Base-by-base conservation (phyloP, 345 rosid species). In the Alliaria petiolata region DNA sequence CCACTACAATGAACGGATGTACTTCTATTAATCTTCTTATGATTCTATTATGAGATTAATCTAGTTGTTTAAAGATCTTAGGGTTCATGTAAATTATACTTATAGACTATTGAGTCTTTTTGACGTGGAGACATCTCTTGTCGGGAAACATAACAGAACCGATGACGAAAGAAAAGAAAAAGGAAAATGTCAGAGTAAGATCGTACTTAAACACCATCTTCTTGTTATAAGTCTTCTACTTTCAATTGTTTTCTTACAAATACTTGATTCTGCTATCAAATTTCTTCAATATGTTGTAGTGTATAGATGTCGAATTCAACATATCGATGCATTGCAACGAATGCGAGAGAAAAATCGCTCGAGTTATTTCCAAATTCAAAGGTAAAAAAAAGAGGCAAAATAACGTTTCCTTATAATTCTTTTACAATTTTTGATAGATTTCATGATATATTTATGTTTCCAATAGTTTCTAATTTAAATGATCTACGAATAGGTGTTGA, bases 271-370 rank as follows among this genome's bases (percentile, higher is more conserved):
- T 64, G 57, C 17, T 35, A 62, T 17, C 25, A 55, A 38, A 10
- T 40, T 25, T 57, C 5, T 39, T 74, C 22, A 7, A 16, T 54
- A 31, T 26, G 46, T 33, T 33, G 15, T 69, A 91, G 91, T 78
- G 42, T n/a, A 75, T 80, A 15, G 79, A 74, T 30, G 85, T 69
- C 7, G 93, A 87, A 65, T 83, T 67, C 60, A 79, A 61, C 17
- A 68, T 86, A 44, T 79, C 86, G 8, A 91, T 93, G 95, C 76
- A 90, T 30, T 93, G 98, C 66, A 85, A 91, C 64, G 96, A 88
- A 52, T 89, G 96, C 56, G 97, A 93, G 72, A 83, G 89, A 70
- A 72, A 68, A 7, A 82, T 87, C 14, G 95, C 90, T 1, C 71
- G 69, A 77, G 72, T 74, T 63, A 83, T 91, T 54, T 77, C 89